phyloP scores from a whole-genome alignment of 768 basidiomycete genomes.

The Fistulinella prunicolor region DNA sequence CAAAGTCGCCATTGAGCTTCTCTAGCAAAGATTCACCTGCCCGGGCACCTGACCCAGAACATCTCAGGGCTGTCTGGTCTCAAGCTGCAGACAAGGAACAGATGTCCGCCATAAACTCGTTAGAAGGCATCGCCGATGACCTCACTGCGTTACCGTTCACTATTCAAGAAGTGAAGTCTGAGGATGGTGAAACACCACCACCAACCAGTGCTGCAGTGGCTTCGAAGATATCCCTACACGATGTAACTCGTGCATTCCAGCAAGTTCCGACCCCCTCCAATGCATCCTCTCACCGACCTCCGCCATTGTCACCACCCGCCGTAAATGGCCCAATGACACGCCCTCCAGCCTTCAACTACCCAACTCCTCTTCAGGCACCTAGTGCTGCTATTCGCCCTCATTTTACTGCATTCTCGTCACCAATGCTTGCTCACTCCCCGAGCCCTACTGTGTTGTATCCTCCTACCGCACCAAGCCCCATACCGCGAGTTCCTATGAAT shows the following conservation, averaged over 20 bases:
- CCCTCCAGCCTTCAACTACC: slow-evolving; percentile 25
- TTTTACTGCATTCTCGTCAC: slow-evolving; percentile 61
- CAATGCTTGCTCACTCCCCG: slow-evolving; percentile 72
- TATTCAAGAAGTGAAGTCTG: slow-evolving; percentile 82
- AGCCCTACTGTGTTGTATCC: slow-evolving; percentile 66
- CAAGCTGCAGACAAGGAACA: slow-evolving; percentile 71
- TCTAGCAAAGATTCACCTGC: slow-evolving; percentile 66
- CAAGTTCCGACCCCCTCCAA: slow-evolving; percentile 68
- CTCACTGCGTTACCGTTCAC: slow-evolving; percentile 76
- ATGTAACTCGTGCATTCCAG: slow-evolving; percentile 85
- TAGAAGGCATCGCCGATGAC: slow-evolving; percentile 83
- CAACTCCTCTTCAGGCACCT: slow-evolving; percentile 43
- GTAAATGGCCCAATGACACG: slow-evolving; percentile 32
- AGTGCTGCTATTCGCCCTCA: slow-evolving; percentile 49
- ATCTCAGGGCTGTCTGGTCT: slow-evolving; percentile 82
- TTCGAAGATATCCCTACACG: slow-evolving; percentile 75
- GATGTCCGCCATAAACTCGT: slow-evolving; percentile 67
- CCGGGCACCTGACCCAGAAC: slow-evolving; percentile 76
- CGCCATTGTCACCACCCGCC: slow-evolving; percentile 49
- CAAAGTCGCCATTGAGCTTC: slow-evolving; percentile 48
- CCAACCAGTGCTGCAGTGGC: slow-evolving; percentile 53
- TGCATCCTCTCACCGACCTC: slow-evolving; percentile 44
- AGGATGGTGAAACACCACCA: slow-evolving; percentile 79
- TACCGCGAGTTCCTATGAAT: slow-evolving; percentile 62
- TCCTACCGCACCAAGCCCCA: slow-evolving; percentile 58